phyloP scores from a whole-genome alignment of 345 rosid species.

The Eucalyptus melliodora region DNA sequence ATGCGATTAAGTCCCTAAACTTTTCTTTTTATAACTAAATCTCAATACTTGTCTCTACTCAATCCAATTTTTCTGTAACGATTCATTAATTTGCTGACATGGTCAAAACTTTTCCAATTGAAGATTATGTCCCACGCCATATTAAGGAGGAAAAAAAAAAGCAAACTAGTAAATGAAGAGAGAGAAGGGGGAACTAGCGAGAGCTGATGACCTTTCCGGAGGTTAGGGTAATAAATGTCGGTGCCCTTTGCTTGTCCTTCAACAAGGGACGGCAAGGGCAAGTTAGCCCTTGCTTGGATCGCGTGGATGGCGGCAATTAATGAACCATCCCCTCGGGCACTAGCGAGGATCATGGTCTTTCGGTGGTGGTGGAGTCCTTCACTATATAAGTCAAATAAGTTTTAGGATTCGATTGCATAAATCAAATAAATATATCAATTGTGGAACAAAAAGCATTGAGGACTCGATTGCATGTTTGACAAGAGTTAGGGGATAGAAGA shows the following conservation, averaged over 20 bases:
- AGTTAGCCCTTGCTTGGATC: background rate
- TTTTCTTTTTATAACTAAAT: background rate
- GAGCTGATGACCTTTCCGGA: background rate
- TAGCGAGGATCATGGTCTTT: background rate
- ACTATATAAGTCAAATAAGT: background rate
- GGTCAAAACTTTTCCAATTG: background rate
- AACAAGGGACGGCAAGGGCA: background rate
- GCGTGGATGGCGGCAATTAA: background rate
- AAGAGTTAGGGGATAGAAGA: background rate
- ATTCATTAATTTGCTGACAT: background rate
- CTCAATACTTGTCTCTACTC: background rate
- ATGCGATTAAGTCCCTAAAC: background rate
- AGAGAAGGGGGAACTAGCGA: background rate
- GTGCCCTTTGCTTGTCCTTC: background rate
- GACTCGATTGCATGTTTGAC: background rate
- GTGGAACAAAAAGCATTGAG: background rate
- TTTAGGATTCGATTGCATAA: background rate
- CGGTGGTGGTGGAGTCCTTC: background rate
- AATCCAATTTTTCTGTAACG: background rate
- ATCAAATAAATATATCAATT: background rate
- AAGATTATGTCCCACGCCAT: background rate
- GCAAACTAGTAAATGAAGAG: background rate
- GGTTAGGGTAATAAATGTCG: background rate
- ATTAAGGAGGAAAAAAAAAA: background rate
- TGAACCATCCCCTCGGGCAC: background rate